Evolutionary conservation across 2,329 filamentous ascomycete species (phyloP).

Genomic region (Fusarium nanum): DNA sequence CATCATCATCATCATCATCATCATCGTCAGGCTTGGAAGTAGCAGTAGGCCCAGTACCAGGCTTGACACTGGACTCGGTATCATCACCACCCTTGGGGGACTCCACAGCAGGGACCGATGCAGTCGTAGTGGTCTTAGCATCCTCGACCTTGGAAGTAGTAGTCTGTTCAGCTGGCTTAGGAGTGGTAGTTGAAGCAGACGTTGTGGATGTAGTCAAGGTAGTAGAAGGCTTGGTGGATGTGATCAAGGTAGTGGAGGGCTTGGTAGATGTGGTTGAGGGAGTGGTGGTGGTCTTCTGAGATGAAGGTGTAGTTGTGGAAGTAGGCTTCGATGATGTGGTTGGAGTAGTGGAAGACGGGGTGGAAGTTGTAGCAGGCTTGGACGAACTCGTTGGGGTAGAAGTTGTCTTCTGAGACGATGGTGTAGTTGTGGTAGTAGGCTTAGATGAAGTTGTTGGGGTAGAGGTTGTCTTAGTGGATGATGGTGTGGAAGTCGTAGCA

Average conservation of each 20-base stretch:
- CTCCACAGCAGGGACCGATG: not conserved
- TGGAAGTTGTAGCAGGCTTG: not conserved
- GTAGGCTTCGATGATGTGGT: not conserved
- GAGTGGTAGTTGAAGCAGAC: not conserved
- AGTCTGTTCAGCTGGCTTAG: not conserved
- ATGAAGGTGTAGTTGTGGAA: not conserved
- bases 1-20: not conserved
- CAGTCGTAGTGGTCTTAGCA: not conserved
- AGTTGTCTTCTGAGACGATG: not conserved
- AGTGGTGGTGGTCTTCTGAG: not conserved
- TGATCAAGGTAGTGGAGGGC: not conserved
- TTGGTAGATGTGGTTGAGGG: not conserved
- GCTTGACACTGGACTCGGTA: not conserved
- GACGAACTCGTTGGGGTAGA: not conserved
- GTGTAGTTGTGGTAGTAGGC: not conserved
- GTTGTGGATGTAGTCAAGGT: not conserved
- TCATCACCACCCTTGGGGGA: not conserved
- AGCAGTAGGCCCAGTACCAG: not conserved
- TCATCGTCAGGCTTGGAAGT: not conserved
- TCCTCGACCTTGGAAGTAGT: not conserved
- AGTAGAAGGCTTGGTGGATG: not conserved
- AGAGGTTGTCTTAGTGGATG: not conserved
- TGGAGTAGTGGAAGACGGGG: not conserved
- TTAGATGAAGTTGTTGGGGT: not conserved
- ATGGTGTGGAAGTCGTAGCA: not conserved